These are phyloP conservation scores for Silene noctiflora DNA, from an alignment of 179 eudicot genomes.

Conservation along the genomic window DNA sequence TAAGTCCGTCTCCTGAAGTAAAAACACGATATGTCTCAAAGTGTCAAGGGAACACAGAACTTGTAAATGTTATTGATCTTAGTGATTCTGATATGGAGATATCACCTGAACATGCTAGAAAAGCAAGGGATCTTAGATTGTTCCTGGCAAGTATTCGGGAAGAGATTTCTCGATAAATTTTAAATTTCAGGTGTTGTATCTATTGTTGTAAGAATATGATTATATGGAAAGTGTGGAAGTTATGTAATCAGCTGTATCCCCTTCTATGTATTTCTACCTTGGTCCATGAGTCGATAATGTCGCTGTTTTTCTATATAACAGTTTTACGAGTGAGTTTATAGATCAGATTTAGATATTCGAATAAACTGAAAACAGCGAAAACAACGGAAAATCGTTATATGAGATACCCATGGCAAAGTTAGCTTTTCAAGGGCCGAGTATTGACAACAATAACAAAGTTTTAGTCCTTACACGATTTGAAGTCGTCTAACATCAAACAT, in stretches of 20 bases:
- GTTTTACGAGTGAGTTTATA: no score
- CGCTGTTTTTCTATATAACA: no score
- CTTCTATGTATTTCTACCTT: no score
- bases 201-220: not conserved
- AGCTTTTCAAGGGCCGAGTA: no score
- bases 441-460: no score
- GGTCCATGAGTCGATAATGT: no score
- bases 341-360: no score
- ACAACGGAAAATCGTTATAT: no score
- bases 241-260: not conserved
- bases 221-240: not conserved
- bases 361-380: no score
- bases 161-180: conserved; percentile 17
- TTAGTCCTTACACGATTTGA: no score
- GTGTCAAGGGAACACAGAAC: conserved; percentile 28
- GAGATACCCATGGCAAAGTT: no score
- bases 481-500: no score
- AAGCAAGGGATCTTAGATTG: conserved; percentile 60
- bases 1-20: conserved; percentile 56
- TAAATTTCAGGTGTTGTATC: not conserved
- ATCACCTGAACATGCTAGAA: conserved; percentile 63
- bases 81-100: conserved; percentile 66
- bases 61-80: conserved; percentile 51
- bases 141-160: conserved; percentile 54
- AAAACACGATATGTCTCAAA: conserved; percentile 33